Evolutionary conservation across 345 rosid species (phyloP).

Genomic region (Brassica juncea): DNA sequence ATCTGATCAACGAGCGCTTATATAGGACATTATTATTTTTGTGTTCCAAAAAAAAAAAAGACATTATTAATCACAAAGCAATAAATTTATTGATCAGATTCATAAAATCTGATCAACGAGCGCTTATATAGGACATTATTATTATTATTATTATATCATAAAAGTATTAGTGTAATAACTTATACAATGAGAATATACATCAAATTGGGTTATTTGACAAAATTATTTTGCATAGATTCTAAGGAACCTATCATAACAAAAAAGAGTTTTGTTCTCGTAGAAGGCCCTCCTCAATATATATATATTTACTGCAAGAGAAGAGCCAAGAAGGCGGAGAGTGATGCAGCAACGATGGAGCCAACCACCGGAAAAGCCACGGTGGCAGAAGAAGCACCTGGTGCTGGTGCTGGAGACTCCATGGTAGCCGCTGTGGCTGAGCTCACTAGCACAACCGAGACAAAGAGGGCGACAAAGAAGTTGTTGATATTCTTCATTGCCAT

Average conservation of each 20-base stretch:
- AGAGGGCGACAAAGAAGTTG: slow-evolving; percentile 44
- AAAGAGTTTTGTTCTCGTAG: slow-evolving; percentile 21
- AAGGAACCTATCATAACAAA: slow-evolving; percentile 25
- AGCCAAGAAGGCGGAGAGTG: slow-evolving; percentile 39
- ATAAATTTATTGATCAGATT: slow-evolving; percentile 2
- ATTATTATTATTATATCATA: slow-evolving; percentile 16
- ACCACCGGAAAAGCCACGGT: slow-evolving; percentile 44
- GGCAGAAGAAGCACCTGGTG: slow-evolving; percentile 39
- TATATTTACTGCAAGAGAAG: slow-evolving; percentile 37
- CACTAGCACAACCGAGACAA: slow-evolving; percentile 52
- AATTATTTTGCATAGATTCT: slow-evolving; percentile 11
- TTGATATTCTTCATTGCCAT: slow-evolving; percentile 66
- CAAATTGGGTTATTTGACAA: slow-evolving; percentile 28
- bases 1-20: background rate
- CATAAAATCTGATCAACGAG: background rate
- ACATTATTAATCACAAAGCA: background rate
- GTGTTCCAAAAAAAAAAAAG: background rate
- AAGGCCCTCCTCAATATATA: background rate
- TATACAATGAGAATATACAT: slow-evolving; percentile 35
- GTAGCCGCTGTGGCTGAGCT: slow-evolving; percentile 52
- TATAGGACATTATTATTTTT: slow-evolving; percentile 5
- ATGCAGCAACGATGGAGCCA: slow-evolving; percentile 52
- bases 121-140: background rate
- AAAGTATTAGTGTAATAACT: slow-evolving; percentile 25
- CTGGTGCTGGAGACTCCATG: slow-evolving; percentile 47